These are phyloP conservation scores for Sugiyamaella japonica DNA, from an alignment of 1,139 yeast genomes.

Conservation along the genomic window DNA sequence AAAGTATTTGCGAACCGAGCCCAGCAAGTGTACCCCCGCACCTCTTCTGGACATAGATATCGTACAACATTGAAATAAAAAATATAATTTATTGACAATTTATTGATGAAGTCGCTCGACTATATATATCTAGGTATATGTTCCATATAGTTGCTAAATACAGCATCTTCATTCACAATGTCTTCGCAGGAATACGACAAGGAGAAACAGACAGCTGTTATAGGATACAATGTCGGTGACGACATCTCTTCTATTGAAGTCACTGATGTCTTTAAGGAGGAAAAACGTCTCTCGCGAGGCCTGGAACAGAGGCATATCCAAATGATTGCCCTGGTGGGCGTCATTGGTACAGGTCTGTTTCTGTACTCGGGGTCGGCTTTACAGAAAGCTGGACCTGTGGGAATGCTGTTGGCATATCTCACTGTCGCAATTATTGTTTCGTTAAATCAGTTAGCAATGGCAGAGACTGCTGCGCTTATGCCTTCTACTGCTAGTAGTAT, in stretches of 20 bases:
- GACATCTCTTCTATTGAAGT: constrained; percentile 8
- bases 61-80: too few relatives aligned
- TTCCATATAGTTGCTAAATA: not conserved
- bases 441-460: constrained; percentile 75
- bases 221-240: constrained; percentile 1
- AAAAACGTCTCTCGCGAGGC: constrained; percentile 38
- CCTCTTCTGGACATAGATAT: too few relatives aligned
- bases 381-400: constrained; percentile 73
- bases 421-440: constrained; percentile 70
- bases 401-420: constrained; percentile 68
- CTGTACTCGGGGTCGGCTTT: constrained; percentile 77
- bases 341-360: constrained; percentile 76
- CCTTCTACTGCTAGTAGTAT: constrained; percentile 81
- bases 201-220: not conserved
- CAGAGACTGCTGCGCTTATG: constrained; percentile 80
- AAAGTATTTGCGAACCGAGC: not conserved
- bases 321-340: constrained; percentile 84
- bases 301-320: constrained; percentile 54
- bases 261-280: constrained; percentile 1
- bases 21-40: too few relatives aligned
- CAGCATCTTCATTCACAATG: not conserved
- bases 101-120: not conserved
- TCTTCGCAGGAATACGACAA: not conserved
- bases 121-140: too few relatives aligned
- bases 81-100: too few relatives aligned